Evolutionary conservation across 1,284 basidiomycete species (phyloP).

Genomic region (Melampsora americana): DNA sequence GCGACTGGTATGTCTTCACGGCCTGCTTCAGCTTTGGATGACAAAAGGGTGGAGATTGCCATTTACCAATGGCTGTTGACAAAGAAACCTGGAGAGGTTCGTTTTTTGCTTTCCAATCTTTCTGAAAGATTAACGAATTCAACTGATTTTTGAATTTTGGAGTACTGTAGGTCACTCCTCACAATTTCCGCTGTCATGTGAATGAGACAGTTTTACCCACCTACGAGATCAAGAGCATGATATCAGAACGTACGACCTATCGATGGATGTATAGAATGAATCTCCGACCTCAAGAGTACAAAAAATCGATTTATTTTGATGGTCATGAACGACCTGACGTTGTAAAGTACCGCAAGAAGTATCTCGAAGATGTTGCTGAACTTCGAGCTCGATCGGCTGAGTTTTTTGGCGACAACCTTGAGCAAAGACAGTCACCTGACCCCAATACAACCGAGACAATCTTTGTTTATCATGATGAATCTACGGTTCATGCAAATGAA

Average conservation of each 20-base stretch:
- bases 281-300: not conserved
- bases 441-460: not conserved
- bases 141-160: no score
- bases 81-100: no score
- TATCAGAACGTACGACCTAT: not conserved
- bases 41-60: no score
- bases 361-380: not conserved
- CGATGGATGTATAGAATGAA: slow-evolving; percentile 7
- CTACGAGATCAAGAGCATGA: not conserved
- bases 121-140: no score
- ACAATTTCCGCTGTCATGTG: not conserved
- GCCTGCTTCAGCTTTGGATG: no score
- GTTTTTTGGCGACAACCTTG: no score
- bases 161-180: not conserved
- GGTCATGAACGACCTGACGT: slow-evolving; percentile 14
- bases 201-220: not conserved
- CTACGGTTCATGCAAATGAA: slow-evolving; percentile 20
- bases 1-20: no score
- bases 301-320: not conserved
- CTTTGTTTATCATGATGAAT: slow-evolving; percentile 26
- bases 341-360: not conserved
- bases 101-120: no score
- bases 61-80: no score
- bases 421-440: no score
- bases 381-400: not conserved